Evolutionary conservation across 345 rosid genomes (phyloP).

Genomic region (Physaria fendleri): DNA sequence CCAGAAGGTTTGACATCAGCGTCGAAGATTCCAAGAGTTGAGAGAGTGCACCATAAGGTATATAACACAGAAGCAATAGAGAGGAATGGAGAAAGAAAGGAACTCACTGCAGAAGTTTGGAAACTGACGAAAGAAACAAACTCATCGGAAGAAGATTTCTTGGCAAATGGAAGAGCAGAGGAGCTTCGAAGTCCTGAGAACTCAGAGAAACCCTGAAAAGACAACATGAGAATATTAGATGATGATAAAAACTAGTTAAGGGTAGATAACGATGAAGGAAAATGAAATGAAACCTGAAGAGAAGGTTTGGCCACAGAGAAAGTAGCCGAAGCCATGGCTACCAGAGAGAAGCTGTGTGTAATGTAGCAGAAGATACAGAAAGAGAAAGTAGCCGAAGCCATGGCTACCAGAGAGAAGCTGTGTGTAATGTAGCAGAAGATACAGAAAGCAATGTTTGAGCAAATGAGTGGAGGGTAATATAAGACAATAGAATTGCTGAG

Average conservation of each 20-base stretch:
- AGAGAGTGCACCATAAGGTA: conserved; percentile 19
- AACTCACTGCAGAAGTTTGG: conserved; percentile 83
- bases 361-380: conserved; percentile 19
- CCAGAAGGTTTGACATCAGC: conserved; percentile 92
- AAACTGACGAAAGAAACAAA: conserved; percentile 55
- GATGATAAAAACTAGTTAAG: not conserved
- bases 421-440: conserved; percentile 15
- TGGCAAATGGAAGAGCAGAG: conserved; percentile 55
- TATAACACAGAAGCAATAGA: conserved; percentile 1
- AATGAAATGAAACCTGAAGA: conserved; percentile 51
- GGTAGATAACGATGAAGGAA: not conserved
- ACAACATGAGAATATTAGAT: conserved; percentile 28
- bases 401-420: too few relatives aligned
- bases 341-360: conserved; percentile 10
- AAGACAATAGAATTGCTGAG: conserved; percentile 20
- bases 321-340: conserved; percentile 86
- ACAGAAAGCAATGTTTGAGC: conserved; percentile 16
- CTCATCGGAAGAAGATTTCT: conserved; percentile 65
- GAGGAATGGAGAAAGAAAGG: not conserved
- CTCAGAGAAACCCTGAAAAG: conserved; percentile 60
- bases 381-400: too few relatives aligned
- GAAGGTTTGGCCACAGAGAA: conserved; percentile 79
- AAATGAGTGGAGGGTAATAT: conserved; percentile 19
- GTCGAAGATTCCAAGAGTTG: conserved; percentile 87
- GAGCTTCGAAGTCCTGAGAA: conserved; percentile 74